Conservation (phyloP, 495 filamentous ascomycete species). For the Parmelia sp. region DNA sequence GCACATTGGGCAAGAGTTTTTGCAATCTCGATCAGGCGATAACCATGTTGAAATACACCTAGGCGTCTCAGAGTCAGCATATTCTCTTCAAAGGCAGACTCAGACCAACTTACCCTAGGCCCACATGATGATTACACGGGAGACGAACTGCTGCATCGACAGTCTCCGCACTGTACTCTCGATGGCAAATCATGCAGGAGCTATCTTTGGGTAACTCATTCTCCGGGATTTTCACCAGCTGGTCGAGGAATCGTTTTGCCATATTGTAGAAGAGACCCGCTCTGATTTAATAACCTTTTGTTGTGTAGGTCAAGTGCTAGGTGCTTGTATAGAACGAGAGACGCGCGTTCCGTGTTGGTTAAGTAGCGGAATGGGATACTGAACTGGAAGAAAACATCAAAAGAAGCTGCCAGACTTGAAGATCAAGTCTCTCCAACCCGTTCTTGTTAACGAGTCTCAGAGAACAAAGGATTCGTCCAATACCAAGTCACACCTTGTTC, state of each 20-base stretch:
- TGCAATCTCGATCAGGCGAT: neutral
- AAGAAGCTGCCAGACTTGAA: neutral
- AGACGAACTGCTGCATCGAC: neutral
- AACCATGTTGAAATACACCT: neutral
- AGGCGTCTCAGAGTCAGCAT: neutral
- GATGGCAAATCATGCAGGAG: neutral
- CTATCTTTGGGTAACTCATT: neutral
- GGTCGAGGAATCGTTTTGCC: neutral
- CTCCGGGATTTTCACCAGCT: neutral
- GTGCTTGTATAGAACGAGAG: neutral
- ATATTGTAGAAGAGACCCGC: neutral
- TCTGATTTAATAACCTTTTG: neutral
- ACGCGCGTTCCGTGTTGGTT: neutral
- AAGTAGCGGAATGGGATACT: neutral
- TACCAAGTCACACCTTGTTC: neutral
- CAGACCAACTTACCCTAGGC: neutral
- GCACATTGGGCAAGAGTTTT: constrained; percentile 2
- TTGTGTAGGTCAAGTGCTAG: neutral
- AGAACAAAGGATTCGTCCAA: neutral
- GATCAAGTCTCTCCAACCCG: neutral
- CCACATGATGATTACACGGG: constrained; percentile 1
- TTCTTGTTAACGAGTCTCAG: neutral
- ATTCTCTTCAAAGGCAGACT: neutral
- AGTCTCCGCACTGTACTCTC: neutral
- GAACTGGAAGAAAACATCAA: neutral